phyloP scores from a whole-genome alignment of 1,284 basidiomycete genomes.

The Cryptococcus sp. region DNA sequence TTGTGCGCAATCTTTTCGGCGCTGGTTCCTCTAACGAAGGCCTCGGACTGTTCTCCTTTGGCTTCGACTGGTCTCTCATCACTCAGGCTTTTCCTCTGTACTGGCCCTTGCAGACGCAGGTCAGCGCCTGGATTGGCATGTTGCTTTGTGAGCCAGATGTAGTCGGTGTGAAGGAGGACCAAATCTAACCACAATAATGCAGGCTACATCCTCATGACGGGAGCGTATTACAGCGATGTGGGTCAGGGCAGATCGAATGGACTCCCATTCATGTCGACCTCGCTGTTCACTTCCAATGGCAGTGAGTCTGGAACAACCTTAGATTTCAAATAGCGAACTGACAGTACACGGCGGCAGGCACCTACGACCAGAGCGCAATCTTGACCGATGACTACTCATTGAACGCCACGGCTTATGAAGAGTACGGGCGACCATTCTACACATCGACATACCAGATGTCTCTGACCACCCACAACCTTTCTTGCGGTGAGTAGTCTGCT shows the following conservation, averaged over 20 bases:
- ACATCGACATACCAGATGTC: conserved; percentile 60
- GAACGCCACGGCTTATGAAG: conserved; percentile 52
- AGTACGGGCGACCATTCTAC: conserved; percentile 57
- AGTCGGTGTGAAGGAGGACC: neutral
- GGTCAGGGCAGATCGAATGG: conserved; percentile 36
- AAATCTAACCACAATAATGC: neutral
- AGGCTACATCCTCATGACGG: conserved; percentile 16
- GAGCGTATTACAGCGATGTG: conserved; percentile 58
- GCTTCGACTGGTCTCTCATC: conserved; percentile 64
- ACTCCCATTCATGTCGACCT: conserved; percentile 59
- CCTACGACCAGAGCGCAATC: conserved; percentile 58
- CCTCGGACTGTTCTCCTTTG: conserved; percentile 58
- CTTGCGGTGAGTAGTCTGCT: conserved; percentile 48
- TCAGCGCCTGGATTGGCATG: conserved; percentile 56
- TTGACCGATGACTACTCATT: conserved; percentile 56
- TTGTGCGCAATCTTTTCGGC: conserved; percentile 64
- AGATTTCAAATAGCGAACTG: neutral
- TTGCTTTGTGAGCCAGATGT: conserved; percentile 25
- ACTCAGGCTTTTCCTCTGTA: conserved; percentile 59
- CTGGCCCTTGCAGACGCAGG: conserved; percentile 59
- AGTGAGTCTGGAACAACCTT: conserved; percentile 10
- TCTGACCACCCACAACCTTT: conserved; percentile 59
- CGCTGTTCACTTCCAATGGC: conserved; percentile 56
- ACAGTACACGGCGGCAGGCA: conserved; percentile 5
- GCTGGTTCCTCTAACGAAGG: conserved; percentile 61